phyloP scores from a whole-genome alignment of 2,329 filamentous ascomycete species.

The Sporothrix globosa region DNA sequence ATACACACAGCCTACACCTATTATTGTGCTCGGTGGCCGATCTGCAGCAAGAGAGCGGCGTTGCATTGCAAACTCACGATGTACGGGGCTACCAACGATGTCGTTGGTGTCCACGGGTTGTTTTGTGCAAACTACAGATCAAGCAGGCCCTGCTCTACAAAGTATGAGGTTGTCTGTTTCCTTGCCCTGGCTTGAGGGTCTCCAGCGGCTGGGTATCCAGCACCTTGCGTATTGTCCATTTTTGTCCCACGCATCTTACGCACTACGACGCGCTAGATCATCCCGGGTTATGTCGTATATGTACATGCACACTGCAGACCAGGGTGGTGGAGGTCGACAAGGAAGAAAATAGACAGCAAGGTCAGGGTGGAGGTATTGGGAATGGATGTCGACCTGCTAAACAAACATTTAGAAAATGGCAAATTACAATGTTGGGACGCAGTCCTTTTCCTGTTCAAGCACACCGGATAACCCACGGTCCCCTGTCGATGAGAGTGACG shows the following conservation, averaged over 20 bases:
- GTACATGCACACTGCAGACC: too few species aligned
- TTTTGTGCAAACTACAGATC: background rate
- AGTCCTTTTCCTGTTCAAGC: background rate
- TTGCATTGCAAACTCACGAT: background rate
- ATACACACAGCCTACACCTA: background rate
- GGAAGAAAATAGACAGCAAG: too few species aligned
- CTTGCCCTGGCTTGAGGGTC: too few species aligned
- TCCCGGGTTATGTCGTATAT: too few species aligned
- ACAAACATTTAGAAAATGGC: background rate
- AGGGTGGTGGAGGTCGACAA: too few species aligned
- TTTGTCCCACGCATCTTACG: background rate
- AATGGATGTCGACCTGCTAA: constrained; percentile 16
- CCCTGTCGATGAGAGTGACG: background rate
- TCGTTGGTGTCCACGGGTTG: background rate
- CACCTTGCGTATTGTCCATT: background rate
- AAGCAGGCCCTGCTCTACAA: background rate
- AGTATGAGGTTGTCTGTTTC: background rate
- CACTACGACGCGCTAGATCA: background rate
- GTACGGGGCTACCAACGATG: background rate
- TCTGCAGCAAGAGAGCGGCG: background rate
- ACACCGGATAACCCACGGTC: background rate
- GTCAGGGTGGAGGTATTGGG: background rate
- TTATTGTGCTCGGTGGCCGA: background rate
- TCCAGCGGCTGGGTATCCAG: background rate
- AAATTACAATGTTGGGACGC: background rate